Evolutionary conservation across 179 eudicot genomes (phyloP).

Genomic region (Vitellaria paradoxa): DNA sequence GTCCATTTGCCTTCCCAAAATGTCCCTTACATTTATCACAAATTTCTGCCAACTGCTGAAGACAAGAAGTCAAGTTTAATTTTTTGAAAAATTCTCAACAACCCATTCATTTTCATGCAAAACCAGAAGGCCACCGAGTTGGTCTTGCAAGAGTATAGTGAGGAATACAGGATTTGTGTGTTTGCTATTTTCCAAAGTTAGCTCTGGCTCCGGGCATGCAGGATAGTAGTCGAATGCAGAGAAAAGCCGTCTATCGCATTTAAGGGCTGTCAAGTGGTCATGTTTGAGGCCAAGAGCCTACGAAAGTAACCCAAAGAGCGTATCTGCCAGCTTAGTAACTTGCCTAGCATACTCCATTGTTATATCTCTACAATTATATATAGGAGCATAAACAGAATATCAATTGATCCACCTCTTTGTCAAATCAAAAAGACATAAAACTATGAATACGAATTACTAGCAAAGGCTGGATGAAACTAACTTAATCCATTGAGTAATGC

Average conservation of each 20-base stretch:
- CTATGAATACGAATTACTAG: neutral
- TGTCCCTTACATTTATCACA: too few relatives aligned
- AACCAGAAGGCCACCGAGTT: slow-evolving; percentile 26
- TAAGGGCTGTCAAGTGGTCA: neutral
- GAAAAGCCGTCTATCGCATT: neutral
- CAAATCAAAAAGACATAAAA: neutral
- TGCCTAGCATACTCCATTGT: neutral
- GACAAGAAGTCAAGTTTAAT: too few relatives aligned
- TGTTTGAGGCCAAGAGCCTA: slow-evolving; percentile 16
- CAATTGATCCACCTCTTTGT: neutral
- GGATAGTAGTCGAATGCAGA: slow-evolving; percentile 13
- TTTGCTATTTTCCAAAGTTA: slow-evolving; percentile 14
- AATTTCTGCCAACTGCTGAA: too few relatives aligned
- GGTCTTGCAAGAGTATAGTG: slow-evolving; percentile 23
- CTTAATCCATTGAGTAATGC: slow-evolving; percentile 9
- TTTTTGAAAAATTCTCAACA: too few relatives aligned
- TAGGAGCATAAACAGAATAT: neutral
- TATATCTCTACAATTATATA: neutral
- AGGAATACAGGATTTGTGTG: slow-evolving; percentile 24
- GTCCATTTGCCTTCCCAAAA: too few relatives aligned
- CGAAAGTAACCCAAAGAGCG: slow-evolving; percentile 8
- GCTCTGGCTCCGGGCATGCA: too few relatives aligned
- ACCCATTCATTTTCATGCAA: slow-evolving; percentile 23
- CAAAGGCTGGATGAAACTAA: too few relatives aligned
- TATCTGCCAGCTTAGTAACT: neutral